phyloP scores from a whole-genome alignment of 2,329 filamentous ascomycete genomes.

The Aureobasidium zeae region DNA sequence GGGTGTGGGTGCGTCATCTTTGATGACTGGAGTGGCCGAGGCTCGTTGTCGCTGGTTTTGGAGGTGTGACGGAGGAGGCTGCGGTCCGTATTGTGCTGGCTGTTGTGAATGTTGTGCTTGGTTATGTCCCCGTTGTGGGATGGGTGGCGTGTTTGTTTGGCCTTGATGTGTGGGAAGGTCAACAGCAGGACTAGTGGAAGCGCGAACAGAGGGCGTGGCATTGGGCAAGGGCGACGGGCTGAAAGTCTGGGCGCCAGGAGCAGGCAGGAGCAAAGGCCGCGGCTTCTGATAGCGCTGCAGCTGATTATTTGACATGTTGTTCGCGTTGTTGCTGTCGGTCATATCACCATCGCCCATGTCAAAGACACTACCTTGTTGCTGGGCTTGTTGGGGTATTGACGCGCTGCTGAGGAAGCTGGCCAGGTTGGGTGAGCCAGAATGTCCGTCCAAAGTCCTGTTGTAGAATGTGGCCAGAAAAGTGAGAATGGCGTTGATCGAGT shows the following conservation, averaged over 20 bases:
- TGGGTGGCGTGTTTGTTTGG: no score
- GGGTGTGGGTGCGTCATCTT: slow-evolving; percentile 33
- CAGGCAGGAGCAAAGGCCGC: slow-evolving; percentile 24
- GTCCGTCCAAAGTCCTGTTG: slow-evolving; percentile 81
- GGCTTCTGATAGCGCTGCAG: slow-evolving; percentile 24
- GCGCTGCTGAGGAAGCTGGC: slow-evolving; percentile 53
- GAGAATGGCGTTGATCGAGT: slow-evolving; percentile 96
- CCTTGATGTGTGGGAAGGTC: slow-evolving; percentile 6
- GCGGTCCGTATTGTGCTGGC: neutral
- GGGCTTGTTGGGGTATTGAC: slow-evolving; percentile 53
- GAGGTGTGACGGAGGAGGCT: neutral
- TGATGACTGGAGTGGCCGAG: slow-evolving; percentile 29
- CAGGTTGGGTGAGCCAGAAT: slow-evolving; percentile 61
- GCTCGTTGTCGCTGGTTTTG: slow-evolving; percentile 14
- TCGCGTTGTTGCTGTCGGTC: slow-evolving; percentile 32
- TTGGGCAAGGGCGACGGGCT: slow-evolving; percentile 20
- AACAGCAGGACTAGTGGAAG: slow-evolving; percentile 15
- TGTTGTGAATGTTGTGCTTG: neutral
- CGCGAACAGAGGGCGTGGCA: slow-evolving; percentile 16
- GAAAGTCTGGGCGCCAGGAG: neutral
- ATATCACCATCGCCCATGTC: slow-evolving; percentile 48
- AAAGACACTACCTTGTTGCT: slow-evolving; percentile 50
- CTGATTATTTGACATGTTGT: slow-evolving; percentile 26
- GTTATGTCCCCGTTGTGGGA: no score
- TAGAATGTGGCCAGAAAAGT: slow-evolving; percentile 96